Evolutionary conservation across 2,329 filamentous ascomycete species (phyloP).

Genomic region (Fusarium austroafricanum): DNA sequence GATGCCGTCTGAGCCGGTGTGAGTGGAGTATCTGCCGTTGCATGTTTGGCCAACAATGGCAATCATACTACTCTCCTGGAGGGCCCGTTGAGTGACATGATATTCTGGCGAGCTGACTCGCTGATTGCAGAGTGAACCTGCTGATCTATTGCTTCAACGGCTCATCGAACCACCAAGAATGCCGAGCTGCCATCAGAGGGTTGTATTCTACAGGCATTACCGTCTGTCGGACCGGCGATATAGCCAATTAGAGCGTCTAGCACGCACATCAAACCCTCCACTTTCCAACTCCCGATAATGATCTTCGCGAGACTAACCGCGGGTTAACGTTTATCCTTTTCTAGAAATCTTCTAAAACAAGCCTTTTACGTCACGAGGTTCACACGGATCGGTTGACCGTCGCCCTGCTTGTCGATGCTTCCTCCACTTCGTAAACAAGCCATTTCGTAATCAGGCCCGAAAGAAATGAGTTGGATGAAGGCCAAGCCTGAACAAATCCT

Average conservation of each 20-base stretch:
- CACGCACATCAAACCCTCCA: neutral
- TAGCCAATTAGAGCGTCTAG: conserved; percentile 1
- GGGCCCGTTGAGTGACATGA: conserved; percentile 11
- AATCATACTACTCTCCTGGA: conserved; percentile 5
- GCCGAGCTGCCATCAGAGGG: neutral
- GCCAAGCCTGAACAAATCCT: neutral
- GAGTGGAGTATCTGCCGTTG: conserved; percentile 12
- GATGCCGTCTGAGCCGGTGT: conserved; percentile 36
- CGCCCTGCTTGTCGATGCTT: neutral
- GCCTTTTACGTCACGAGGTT: conserved; percentile 22
- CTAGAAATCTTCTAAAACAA: conserved; percentile 34
- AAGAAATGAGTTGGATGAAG: neutral
- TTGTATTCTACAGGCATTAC: neutral
- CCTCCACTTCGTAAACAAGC: neutral
- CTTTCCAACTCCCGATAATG: conserved; percentile 5
- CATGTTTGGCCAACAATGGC: conserved; percentile 12
- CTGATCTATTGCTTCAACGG: conserved; percentile 9
- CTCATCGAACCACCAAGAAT: conserved; percentile 23
- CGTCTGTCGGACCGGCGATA: conserved; percentile 17
- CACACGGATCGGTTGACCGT: conserved; percentile 6
- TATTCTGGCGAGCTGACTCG: conserved; percentile 12
- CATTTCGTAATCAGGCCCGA: neutral
- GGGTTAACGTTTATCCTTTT: conserved; percentile 30
- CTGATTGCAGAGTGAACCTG: neutral
- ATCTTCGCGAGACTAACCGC: conserved; percentile 19